Base-by-base conservation (phyloP, 257 asterid genomes). In the Scutellaria minor region DNA sequence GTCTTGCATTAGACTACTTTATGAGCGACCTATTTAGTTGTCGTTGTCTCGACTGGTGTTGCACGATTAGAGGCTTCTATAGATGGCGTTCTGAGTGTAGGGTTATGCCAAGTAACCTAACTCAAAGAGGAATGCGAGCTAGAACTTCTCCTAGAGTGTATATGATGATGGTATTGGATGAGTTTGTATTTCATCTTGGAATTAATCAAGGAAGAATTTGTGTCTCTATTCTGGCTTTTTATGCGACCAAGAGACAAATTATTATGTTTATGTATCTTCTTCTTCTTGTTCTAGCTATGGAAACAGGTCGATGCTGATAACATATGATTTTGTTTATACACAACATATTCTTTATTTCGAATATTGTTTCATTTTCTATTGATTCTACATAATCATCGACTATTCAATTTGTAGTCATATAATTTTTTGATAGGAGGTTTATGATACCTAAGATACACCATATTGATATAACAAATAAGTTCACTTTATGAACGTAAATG, bases 181-280 rank as follows among this genome's bases (percentile, higher is more conserved):
- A 46, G n/a, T 70, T 70, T 61, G 53, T 55, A 40, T 68, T 51
- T 53, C 51, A 51, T 51, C 27, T 66, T 56, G 57, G 20, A 65
- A 57, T 56, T 40, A 54, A 20, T 57, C 44, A 67, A n/a, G 73
- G 57, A 42, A 46, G 74, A 64, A 9, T 47, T 64, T 57, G 77
- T 57, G n/a, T 51, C 72, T 24, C 57, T 56, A 42, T 59, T 56
- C 15, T 68, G 66, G 20, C 62, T 66, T 66, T 74, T 6, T 57
- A 48, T 7, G 66, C 15, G 40, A 54, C 35, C 14, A 27, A 54
- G 64, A 47, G 41, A 39, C 62, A 7, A 5, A 35, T 15, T 67
- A 9, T 60, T 14, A 58, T 74, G 51, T 66, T 66, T 65, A 22
- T 64, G 57, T 40, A 68, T 41, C 56, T 47, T 18, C 18, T 18